Evolutionary conservation across 2,329 filamentous ascomycete genomes (phyloP).

Genomic region (Hymenoscyphus infarciens): DNA sequence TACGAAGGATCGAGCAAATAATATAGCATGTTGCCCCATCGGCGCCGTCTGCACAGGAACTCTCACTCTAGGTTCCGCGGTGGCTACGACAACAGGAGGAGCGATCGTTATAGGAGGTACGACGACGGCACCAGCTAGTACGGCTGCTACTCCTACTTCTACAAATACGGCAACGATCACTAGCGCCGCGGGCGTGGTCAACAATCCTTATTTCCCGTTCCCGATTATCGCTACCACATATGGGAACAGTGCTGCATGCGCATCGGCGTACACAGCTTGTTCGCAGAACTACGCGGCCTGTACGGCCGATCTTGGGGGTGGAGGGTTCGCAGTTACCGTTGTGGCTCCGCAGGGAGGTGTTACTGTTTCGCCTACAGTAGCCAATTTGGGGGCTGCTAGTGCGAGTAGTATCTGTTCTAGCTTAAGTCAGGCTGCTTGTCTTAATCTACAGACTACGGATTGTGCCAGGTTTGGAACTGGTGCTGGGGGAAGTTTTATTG

Average conservation of each 20-base stretch:
- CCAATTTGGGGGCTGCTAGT: constrained; percentile 41
- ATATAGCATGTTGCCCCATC: constrained; percentile 36
- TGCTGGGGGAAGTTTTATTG: constrained; percentile 18
- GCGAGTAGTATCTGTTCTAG: constrained; percentile 55
- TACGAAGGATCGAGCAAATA: constrained; percentile 29
- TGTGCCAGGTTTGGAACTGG: constrained; percentile 30
- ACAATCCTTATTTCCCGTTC: constrained; percentile 58
- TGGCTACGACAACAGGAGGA: constrained; percentile 18
- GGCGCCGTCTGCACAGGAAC: constrained; percentile 35
- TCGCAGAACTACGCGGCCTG: constrained; percentile 52
- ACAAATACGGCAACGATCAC: constrained; percentile 23
- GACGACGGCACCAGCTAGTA: constrained; percentile 18
- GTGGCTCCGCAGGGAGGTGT: constrained; percentile 52
- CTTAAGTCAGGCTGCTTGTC: constrained; percentile 51
- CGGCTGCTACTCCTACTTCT: constrained; percentile 13
- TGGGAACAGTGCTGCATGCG: constrained; percentile 48
- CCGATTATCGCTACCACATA: constrained; percentile 54
- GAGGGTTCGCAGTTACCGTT: constrained; percentile 51
- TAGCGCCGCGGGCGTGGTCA: constrained; percentile 46
- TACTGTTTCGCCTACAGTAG: constrained; percentile 44
- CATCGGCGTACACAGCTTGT: constrained; percentile 49
- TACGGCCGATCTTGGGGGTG: constrained; percentile 45
- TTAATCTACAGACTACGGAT: constrained; percentile 29
- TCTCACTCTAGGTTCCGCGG: constrained; percentile 18
- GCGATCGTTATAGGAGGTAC: constrained; percentile 15